Evolutionary conservation across 805 yeast species (phyloP), one percentile per base, ranked within the genome.

Genomic region (Candida montana): DNA sequence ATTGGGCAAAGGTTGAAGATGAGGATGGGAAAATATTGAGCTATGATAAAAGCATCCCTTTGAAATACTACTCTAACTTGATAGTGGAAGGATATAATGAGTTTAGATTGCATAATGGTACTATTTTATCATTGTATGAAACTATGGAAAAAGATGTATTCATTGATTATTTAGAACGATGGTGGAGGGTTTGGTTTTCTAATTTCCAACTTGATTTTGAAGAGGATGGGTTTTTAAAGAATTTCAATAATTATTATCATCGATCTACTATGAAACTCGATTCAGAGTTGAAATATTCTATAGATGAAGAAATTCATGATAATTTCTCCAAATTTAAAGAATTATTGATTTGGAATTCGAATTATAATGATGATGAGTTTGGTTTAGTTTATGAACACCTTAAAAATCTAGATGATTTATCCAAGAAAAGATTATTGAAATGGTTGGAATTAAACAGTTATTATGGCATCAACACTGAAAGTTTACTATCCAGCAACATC

Each of bases 131-230:
- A 10, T 24, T 52, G 9, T 39, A 30, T 15, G 49, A 49, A 5
- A 46, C 49, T 2, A 47, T 54, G 55, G 44, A 41, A 3, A 31
- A n/a, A 9, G 44, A 41, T 8, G 50, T 49, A n/a, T 49, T 56
- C 13, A 32, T 45, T 2, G 40, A 33, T 13, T 40, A 39, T n/a
- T 35, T 61, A 7, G 45, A 44, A 21, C 44, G 45, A 16, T 68
- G 72, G 72, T 69, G 71, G 71, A 42, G 33, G 3, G 41, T 40
- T 2, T 69, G 72, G 71, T 42, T 62, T 4, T 32, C n/a, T 2
- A 53, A 58, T 40, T 50, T 53, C 27, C 59, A 36, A 8, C 18
- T 62, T 21, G 59, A 52, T 10, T 28, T 66, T 13, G 44, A 43
- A 11, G 65, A 59, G 35, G 55, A 63, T 40, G 73, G 72, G 0